Conservation (phyloP, 345 rosid species). For the Abelmoschus esculentus region DNA sequence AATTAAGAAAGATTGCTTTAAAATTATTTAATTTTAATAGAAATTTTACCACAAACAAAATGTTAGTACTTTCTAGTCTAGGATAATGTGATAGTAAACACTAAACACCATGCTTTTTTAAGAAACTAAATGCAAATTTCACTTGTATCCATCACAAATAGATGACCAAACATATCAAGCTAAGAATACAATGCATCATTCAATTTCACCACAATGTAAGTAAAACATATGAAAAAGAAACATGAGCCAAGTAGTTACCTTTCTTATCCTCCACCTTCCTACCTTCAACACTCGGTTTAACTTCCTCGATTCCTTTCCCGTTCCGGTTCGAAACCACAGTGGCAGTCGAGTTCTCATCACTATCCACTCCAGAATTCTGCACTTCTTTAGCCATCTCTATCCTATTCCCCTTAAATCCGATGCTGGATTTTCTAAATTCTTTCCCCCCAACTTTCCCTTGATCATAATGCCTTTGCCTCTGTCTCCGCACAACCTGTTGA, state of each 20-base stretch:
- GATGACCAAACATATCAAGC: neutral
- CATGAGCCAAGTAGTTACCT: constrained; percentile 33
- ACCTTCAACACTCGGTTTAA: constrained; percentile 23
- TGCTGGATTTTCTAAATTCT: constrained; percentile 45
- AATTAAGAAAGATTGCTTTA: constrained; percentile 1
- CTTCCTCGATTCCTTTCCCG: constrained; percentile 23
- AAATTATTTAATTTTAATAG: neutral
- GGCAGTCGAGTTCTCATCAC: constrained; percentile 27
- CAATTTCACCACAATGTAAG: neutral
- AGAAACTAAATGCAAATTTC: neutral
- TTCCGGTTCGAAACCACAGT: neutral
- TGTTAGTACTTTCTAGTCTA: neutral
- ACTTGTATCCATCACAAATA: neutral
- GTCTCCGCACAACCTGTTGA: constrained; percentile 53
- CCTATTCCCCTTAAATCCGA: constrained; percentile 36
- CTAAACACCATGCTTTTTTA: too few species aligned
- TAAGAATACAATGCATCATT: neutral
- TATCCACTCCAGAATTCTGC: constrained; percentile 28
- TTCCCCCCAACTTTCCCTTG: constrained; percentile 44
- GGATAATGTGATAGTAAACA: neutral
- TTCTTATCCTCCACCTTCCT: constrained; percentile 32
- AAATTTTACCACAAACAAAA: constrained; percentile 12
- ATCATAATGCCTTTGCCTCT: constrained; percentile 49
- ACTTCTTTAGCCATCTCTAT: constrained; percentile 35
- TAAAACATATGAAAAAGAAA: neutral